Percentiles rank a stretch among this genome's conserved stretches.
Conservation (phyloP, 1,284 basidiomycete genomes). For the Anthracocystis setariae region DNA sequence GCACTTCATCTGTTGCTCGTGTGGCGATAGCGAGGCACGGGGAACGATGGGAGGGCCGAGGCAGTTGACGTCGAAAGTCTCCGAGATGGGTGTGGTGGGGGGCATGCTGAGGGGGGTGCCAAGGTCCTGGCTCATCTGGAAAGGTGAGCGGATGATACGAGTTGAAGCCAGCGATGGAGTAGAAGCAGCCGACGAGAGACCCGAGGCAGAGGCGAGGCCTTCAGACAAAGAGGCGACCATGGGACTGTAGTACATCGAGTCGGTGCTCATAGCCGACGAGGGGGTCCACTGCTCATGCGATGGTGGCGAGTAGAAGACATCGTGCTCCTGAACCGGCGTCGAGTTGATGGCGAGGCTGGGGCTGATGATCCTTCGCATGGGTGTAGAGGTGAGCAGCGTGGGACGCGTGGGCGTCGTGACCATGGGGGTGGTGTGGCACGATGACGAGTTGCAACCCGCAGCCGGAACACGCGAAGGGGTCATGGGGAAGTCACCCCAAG, state of each 20-base stretch:
- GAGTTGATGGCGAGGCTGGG: conserved; percentile 51
- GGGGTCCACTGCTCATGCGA: conserved; percentile 45
- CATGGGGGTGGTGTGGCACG: conserved; percentile 42
- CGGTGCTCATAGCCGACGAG: conserved; percentile 45
- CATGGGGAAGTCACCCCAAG: conserved; percentile 47
- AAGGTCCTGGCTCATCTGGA: conserved; percentile 43
- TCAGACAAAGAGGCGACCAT: conserved; percentile 46
- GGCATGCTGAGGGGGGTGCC: conserved; percentile 50
- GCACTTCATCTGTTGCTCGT: conserved; percentile 52
- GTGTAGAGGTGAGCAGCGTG: conserved; percentile 36
- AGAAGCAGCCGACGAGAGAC: conserved; percentile 44
- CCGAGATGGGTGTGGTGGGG: conserved; percentile 46
- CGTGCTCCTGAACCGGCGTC: conserved; percentile 44
- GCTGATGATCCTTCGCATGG: conserved; percentile 54
- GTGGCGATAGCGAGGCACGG: conserved; percentile 31
- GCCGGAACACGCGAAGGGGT: conserved; percentile 41
- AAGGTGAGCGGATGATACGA: conserved; percentile 37
- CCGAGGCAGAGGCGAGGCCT: conserved; percentile 26
- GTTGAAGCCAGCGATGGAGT: conserved; percentile 45
- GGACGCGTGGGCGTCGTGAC: conserved; percentile 41
- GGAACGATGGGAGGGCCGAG: conserved; percentile 48
- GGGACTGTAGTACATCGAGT: conserved; percentile 45
- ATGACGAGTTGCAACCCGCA: conserved; percentile 27
- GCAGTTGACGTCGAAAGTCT: conserved; percentile 46
- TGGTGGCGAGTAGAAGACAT: conserved; percentile 51